These are phyloP conservation scores for Coemansia sp. DNA, from an alignment of 192 early-diverging fungal genomes.

Conservation along the genomic window DNA sequence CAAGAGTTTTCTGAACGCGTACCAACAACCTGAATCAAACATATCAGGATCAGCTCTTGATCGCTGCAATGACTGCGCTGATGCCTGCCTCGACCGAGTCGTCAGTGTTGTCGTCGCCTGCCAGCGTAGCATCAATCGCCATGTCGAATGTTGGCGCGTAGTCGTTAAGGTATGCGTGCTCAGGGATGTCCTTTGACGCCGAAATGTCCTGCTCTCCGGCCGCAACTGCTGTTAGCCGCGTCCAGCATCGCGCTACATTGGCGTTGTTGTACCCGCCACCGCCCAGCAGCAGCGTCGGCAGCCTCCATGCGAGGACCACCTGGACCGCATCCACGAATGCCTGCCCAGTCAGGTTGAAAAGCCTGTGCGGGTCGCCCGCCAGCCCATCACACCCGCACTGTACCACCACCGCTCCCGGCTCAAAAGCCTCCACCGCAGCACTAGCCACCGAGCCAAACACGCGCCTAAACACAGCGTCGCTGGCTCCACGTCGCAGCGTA, in stretches of 20 bases:
- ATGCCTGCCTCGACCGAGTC: conserved; percentile 6
- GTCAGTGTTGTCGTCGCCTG: conserved; percentile 32
- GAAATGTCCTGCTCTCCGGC: conserved; percentile 21
- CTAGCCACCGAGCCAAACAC: conserved; percentile 77
- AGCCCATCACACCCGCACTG: conserved; percentile 81
- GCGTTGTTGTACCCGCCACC: conserved; percentile 88
- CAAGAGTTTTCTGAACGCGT: background rate
- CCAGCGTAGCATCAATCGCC: conserved; percentile 19
- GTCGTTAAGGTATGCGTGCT: conserved; percentile 67
- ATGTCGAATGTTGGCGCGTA: conserved; percentile 56
- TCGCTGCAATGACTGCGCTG: background rate
- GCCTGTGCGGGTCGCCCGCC: conserved; percentile 47
- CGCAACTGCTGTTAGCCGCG: conserved; percentile 88
- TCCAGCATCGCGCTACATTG: conserved; percentile 94
- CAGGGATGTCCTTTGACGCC: conserved; percentile 59
- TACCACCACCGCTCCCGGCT: conserved; percentile 83
- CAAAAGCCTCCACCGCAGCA: conserved; percentile 71
- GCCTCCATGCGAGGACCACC: conserved; percentile 10
- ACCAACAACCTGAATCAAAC: no score
- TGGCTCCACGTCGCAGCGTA: conserved; percentile 83
- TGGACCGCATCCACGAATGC: conserved; percentile 31
- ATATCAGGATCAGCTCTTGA: background rate
- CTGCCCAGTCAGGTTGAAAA: conserved; percentile 43
- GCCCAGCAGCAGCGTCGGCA: conserved; percentile 42
- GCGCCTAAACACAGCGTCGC: conserved; percentile 81